These are phyloP conservation scores for Cladosporium sp. DNA, from an alignment of 2,329 filamentous ascomycete genomes.

Conservation along the genomic window DNA sequence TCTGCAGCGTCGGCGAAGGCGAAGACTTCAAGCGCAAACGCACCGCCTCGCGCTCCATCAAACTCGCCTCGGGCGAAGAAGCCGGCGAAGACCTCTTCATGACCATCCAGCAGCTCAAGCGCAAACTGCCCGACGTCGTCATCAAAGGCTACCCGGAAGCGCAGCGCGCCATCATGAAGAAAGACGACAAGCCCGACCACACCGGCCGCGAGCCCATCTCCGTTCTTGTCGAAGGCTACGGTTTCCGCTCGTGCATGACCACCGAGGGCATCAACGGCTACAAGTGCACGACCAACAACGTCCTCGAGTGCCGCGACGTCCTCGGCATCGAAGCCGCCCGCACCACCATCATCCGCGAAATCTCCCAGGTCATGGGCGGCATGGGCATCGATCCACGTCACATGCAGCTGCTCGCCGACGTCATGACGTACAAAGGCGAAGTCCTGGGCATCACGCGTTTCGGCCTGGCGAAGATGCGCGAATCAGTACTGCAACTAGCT, in stretches of 20 bases:
- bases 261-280: conserved; percentile 86
- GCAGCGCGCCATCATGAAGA: conserved; percentile 83
- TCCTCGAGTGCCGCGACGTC: conserved; percentile 85
- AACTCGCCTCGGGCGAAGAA: conserved; percentile 40
- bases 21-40: conserved; percentile 30
- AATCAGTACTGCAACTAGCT: conserved; percentile 88
- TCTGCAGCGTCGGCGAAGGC: conserved; percentile 59
- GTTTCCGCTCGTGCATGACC: conserved; percentile 83
- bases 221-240: conserved; percentile 89
- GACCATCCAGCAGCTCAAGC: conserved; percentile 81
- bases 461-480: conserved; percentile 92
- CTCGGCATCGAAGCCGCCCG: conserved; percentile 94
- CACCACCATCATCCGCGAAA: conserved; percentile 84
- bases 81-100: conserved; percentile 67
- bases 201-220: conserved; percentile 58
- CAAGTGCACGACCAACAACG: conserved; percentile 74
- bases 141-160: conserved; percentile 89
- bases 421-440: conserved; percentile 99
- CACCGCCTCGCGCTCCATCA: conserved; percentile 35
- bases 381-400: conserved; percentile 97
- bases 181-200: conserved; percentile 65
- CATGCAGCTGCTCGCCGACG: conserved; percentile 94
- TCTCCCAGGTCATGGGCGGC: conserved; percentile 81
- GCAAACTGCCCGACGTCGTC: conserved; percentile 75
- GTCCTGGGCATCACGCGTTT: conserved; percentile 96